phyloP scores from a whole-genome alignment of 2,329 filamentous ascomycete species.

The Fusarium nodosum region DNA sequence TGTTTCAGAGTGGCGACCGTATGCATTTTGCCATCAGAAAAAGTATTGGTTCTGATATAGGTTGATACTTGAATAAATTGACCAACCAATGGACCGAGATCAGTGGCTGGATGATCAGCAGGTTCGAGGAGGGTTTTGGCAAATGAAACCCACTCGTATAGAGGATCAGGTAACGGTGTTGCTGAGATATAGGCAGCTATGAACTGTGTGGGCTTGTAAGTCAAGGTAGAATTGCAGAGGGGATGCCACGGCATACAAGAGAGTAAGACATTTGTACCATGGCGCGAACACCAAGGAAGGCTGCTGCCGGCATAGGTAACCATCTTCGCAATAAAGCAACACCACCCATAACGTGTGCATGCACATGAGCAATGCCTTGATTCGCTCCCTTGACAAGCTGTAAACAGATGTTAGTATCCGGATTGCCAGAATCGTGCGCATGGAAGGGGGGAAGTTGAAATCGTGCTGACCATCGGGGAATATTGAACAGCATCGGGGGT shows the following conservation, averaged over 20 bases:
- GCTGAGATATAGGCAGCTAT: conserved; percentile 60
- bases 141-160: conserved; percentile 61
- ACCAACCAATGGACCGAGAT: conserved; percentile 58
- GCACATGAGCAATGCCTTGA: conserved; percentile 64
- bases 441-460: conserved; percentile 16
- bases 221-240: neutral
- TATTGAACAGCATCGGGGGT: conserved; percentile 12
- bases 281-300: conserved; percentile 63
- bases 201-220: conserved; percentile 54
- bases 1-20: conserved; percentile 56
- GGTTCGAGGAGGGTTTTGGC: conserved; percentile 54
- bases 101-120: conserved; percentile 57
- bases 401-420: conserved; percentile 34
- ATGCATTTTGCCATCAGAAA: conserved; percentile 56
- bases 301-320: conserved; percentile 55
- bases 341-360: conserved; percentile 71
- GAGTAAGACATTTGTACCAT: conserved; percentile 70
- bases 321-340: conserved; percentile 68
- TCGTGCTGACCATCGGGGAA: conserved; percentile 30
- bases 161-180: conserved; percentile 56
- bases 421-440: neutral
- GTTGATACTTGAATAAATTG: conserved; percentile 58
- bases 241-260: conserved; percentile 58
- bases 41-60: conserved; percentile 52
- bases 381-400: conserved; percentile 63